phyloP scores from a whole-genome alignment of 1,284 basidiomycete genomes.

The Filobasidium uniguttulatum region DNA sequence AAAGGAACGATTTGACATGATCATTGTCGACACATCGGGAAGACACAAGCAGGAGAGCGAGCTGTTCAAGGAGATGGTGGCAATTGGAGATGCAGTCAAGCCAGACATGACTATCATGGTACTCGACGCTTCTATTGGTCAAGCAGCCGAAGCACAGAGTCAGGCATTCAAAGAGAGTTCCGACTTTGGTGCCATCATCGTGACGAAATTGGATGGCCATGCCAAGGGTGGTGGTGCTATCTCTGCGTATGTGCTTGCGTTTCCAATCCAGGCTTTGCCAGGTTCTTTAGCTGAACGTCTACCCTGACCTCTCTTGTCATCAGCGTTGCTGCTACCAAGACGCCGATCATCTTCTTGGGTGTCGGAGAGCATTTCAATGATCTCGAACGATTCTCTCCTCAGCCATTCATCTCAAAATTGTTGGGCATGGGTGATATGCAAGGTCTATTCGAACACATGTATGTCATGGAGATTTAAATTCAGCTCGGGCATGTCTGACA shows the following conservation, averaged over 20 bases:
- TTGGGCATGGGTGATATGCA: conserved; percentile 92
- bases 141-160: conserved; percentile 92
- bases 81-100: conserved; percentile 82
- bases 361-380: conserved; percentile 95
- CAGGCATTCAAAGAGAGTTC: conserved; percentile 96
- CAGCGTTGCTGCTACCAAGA: conserved; percentile 94
- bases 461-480: conserved; percentile 8
- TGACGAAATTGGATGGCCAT: conserved; percentile 99
- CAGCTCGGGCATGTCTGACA: neutral
- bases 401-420: conserved; percentile 94
- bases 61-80: conserved; percentile 95
- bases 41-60: conserved; percentile 96
- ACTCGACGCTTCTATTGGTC: conserved; percentile 68
- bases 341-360: conserved; percentile 96
- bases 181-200: conserved; percentile 96
- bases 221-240: conserved; percentile 99
- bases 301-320: neutral
- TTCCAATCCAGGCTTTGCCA: neutral
- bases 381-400: conserved; percentile 86
- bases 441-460: conserved; percentile 92
- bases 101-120: conserved; percentile 87
- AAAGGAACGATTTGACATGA: conserved; percentile 94
- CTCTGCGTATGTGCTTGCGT: conserved; percentile 59
- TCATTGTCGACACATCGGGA: conserved; percentile 97
- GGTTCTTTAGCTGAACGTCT: neutral